Conservation (phyloP, 257 asterid genomes). For the Solanum chilense region DNA sequence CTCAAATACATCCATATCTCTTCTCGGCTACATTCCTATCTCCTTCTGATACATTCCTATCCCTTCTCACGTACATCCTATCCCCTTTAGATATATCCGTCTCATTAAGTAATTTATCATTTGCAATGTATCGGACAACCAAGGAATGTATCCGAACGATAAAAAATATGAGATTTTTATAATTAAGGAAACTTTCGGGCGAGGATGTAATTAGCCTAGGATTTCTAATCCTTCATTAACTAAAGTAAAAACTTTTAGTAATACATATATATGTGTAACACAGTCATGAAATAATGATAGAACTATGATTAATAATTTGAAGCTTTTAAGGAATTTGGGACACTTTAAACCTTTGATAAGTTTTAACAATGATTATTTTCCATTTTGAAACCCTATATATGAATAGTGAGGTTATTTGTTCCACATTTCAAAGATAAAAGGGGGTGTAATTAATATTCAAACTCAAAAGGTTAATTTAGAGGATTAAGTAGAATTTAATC, state of each 20-base stretch:
- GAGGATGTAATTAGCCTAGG: background rate
- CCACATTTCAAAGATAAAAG: background rate
- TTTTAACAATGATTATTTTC: background rate
- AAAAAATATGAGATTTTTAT: too few species aligned
- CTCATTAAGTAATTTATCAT: background rate
- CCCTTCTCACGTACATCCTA: background rate
- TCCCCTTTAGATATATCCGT: background rate
- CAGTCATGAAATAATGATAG: background rate
- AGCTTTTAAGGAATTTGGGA: background rate
- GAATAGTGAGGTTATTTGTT: background rate
- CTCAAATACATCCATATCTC: too few species aligned
- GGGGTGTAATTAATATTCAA: background rate
- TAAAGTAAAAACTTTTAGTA: background rate
- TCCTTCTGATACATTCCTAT: background rate
- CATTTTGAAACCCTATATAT: background rate
- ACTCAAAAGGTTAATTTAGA: background rate
- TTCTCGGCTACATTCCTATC: too few species aligned
- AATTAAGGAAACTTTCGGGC: rapidly evolving
- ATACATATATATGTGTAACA: background rate
- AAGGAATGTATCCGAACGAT: background rate
- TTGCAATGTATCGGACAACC: rapidly evolving
- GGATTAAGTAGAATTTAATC: background rate
- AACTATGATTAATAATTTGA: too few species aligned
- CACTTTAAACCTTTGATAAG: background rate
- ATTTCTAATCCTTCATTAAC: background rate